These are phyloP conservation scores for Xylaria sp. DNA, from an alignment of 2,329 filamentous ascomycete species.

Conservation along the genomic window DNA sequence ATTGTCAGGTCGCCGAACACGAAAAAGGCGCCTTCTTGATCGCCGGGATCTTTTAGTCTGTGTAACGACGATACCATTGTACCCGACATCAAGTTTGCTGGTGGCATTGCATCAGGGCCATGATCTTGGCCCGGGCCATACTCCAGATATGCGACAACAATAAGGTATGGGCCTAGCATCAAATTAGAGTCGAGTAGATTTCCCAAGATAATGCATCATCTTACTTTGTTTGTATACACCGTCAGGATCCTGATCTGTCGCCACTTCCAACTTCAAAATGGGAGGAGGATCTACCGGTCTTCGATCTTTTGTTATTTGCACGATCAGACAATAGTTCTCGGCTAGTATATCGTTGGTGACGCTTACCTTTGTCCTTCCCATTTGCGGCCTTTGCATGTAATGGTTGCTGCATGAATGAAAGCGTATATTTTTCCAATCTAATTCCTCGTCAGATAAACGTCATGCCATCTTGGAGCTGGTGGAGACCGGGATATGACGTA, in stretches of 20 bases:
- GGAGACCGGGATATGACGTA: slow-evolving; percentile 32
- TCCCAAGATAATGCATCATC: slow-evolving; percentile 44
- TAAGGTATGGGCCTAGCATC: slow-evolving; percentile 47
- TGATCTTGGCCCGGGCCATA: slow-evolving; percentile 56
- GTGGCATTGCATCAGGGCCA: slow-evolving; percentile 51
- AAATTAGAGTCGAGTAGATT: slow-evolving; percentile 29
- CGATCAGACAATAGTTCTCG: slow-evolving; percentile 19
- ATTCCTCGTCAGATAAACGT: slow-evolving; percentile 19
- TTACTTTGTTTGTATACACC: slow-evolving; percentile 67
- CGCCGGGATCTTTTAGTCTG: slow-evolving; percentile 80
- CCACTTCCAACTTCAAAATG: slow-evolving; percentile 75
- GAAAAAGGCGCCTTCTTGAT: slow-evolving; percentile 84
- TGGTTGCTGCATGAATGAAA: slow-evolving; percentile 47
- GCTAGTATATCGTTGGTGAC: neutral
- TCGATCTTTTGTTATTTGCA: slow-evolving; percentile 64
- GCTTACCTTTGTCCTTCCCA: slow-evolving; percentile 49
- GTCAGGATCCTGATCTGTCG: slow-evolving; percentile 56
- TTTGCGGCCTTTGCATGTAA: slow-evolving; percentile 47
- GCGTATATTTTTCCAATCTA: slow-evolving; percentile 44
- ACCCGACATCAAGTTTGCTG: slow-evolving; percentile 69
- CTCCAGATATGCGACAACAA: slow-evolving; percentile 48
- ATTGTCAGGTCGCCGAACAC: slow-evolving; percentile 91
- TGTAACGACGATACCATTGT: slow-evolving; percentile 84
- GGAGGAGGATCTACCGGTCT: slow-evolving; percentile 91
- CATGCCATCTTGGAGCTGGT: neutral